Base-by-base conservation (phyloP, 176 grass and related monocot genomes). In the Juncus inflexus region DNA sequence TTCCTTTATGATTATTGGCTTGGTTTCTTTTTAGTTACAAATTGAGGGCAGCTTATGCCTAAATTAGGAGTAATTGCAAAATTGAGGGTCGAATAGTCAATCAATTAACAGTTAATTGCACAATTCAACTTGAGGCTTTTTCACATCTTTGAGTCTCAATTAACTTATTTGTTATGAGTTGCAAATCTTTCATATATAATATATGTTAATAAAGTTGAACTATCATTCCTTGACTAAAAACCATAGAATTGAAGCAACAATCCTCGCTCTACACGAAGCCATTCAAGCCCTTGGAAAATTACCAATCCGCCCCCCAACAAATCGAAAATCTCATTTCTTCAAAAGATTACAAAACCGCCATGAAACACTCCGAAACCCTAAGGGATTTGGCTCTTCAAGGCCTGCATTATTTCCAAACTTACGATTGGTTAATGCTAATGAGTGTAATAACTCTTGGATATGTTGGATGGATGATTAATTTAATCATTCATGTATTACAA, bases 391-490 rank as follows among this genome's bases (percentile, higher is more conserved):
- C 87, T 80, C 84, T 96, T 74, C 66, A 81, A 76, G 91, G 91
- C 60, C 81, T 96, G 55, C 91, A 96, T 75, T 96, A 96, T 88
- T 96, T 96, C 66, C 91, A 96, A 79, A 96, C 91, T 74, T 96
- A 96, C 74, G 91, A 96, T 67, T 96, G 91, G 91, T 79, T 90
- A 63, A 90, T 85, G 87, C 80, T 96, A 73, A 96, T 96, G 91
- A 83, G 87, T 62, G 82, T 80, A 78, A 83, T 96, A 72, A 96
- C 61, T 55, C 91, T 96, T 78, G 91, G 91, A 69, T 96, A 96
- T 77, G 65, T 96, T 87, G 91, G 91, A 59, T 96, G 91, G 91
- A 96, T 96, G 84, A 38, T 83, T 55, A 90, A 96, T 74, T 81
- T 96, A 5, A 67, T 88, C 53, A 59, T 96, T 76, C 91, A 96